These are phyloP conservation scores for Infundibulicybe gibba DNA, from an alignment of 768 basidiomycete species.

Conservation along the genomic window DNA sequence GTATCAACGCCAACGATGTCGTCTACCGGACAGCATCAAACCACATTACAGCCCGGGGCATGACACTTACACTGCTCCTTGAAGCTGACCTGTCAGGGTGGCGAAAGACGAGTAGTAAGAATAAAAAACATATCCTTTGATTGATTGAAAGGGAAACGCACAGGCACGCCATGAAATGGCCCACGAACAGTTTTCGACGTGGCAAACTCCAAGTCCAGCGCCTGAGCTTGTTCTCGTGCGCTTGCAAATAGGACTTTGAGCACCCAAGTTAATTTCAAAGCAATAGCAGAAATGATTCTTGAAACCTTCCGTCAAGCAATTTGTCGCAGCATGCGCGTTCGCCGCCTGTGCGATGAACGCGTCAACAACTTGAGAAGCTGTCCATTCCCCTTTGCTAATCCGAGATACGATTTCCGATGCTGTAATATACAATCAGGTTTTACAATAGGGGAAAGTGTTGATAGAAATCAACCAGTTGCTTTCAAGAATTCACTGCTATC, in stretches of 20 bases:
- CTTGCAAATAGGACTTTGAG: constrained; percentile 66
- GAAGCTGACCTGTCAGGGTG: constrained; percentile 37
- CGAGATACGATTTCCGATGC: constrained; percentile 44
- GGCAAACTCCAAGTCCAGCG: constrained; percentile 66
- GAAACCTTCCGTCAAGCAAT: constrained; percentile 78
- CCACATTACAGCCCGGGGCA: not conserved
- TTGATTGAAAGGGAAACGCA: constrained; percentile 30
- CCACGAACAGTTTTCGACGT: constrained; percentile 55
- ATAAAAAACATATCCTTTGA: constrained; percentile 4
- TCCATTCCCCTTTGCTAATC: constrained; percentile 47
- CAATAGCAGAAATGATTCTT: not conserved
- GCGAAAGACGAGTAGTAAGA: constrained; percentile 3
- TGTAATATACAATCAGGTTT: constrained; percentile 9
- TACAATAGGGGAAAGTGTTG: not conserved
- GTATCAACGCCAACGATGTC: constrained; percentile 63
- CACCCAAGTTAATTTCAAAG: not conserved
- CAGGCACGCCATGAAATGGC: constrained; percentile 78
- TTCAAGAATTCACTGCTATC: constrained; percentile 32
- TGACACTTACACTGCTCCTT: constrained; percentile 63
- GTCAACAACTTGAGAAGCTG: constrained; percentile 47
- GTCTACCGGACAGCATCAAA: constrained; percentile 30
- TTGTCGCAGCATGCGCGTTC: constrained; percentile 61
- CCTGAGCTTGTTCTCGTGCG: constrained; percentile 56
- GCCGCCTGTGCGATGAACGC: constrained; percentile 60
- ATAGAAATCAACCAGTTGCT: constrained; percentile 45